phyloP scores from a whole-genome alignment of 768 basidiomycete genomes.

The Zangia roseola region DNA sequence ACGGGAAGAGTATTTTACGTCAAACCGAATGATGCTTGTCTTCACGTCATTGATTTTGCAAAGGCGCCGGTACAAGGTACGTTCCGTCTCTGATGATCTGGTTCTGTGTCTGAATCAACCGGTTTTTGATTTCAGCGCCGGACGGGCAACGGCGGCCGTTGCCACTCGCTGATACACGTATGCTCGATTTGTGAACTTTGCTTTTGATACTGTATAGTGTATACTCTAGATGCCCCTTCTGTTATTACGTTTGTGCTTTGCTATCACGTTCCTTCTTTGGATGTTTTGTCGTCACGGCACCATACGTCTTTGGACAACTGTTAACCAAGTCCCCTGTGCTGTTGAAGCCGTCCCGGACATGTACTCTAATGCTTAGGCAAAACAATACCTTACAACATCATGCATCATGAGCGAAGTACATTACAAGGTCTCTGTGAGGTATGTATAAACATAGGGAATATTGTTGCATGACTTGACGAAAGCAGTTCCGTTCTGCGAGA shows the following conservation, averaged over 20 bases:
- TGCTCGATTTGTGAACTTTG: slow-evolving; percentile 27
- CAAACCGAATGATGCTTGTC: slow-evolving; percentile 36
- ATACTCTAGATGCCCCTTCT: background rate
- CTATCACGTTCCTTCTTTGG: slow-evolving; percentile 5
- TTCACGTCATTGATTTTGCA: slow-evolving; percentile 53
- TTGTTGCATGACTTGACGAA: slow-evolving; percentile 15
- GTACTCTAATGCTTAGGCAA: slow-evolving; percentile 14
- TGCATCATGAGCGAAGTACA: slow-evolving; percentile 19
- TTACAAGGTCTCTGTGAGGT: slow-evolving; percentile 26
- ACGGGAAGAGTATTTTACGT: slow-evolving; percentile 59
- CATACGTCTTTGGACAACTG: background rate
- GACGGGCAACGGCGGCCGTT: slow-evolving; percentile 32
- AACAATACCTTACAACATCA: slow-evolving; percentile 18
- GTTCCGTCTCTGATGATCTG: slow-evolving; percentile 7
- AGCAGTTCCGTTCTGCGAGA: slow-evolving; percentile 12
- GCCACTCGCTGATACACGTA: slow-evolving; percentile 30
- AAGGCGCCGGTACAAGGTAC: slow-evolving; percentile 34
- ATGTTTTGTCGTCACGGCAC: background rate
- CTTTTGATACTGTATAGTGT: background rate
- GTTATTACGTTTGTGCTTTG: background rate
- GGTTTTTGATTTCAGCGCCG: slow-evolving; percentile 30
- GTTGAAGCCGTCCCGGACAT: slow-evolving; percentile 4
- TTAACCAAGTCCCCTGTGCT: too few species aligned
- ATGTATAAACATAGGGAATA: slow-evolving; percentile 21
- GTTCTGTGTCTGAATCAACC: slow-evolving; percentile 10